Evolutionary conservation across 352 stramenopile species (phyloP).

Genomic region (Globisporangium iwayamae): DNA sequence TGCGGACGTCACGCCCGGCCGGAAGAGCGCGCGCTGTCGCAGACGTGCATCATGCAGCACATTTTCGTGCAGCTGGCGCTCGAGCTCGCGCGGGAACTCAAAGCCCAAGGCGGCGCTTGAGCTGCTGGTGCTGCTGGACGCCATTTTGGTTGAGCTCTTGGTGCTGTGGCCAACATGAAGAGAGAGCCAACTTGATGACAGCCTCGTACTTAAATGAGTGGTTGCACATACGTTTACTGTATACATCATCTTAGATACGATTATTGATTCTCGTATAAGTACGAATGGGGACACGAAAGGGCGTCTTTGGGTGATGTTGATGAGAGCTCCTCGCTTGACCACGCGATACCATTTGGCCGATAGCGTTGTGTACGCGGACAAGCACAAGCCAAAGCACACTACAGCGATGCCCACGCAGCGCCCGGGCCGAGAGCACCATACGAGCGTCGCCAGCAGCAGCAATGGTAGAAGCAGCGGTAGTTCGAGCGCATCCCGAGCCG

Average conservation of each 20-base stretch:
- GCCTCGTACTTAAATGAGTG: slow-evolving; percentile 4
- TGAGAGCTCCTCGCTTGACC: background rate
- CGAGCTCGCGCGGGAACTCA: slow-evolving; percentile 54
- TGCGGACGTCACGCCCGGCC: slow-evolving; percentile 37
- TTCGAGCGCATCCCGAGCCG: background rate
- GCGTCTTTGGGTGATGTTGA: background rate
- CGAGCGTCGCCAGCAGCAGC: background rate
- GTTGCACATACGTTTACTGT: background rate
- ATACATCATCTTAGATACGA: background rate
- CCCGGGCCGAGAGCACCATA: background rate
- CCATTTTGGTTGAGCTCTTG: background rate
- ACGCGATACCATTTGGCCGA: background rate
- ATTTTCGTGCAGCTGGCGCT: slow-evolving; percentile 45
- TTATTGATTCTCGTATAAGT: background rate
- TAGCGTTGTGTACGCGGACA: background rate
- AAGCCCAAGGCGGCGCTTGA: slow-evolving; percentile 31
- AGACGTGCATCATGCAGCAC: slow-evolving; percentile 23
- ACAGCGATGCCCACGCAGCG: slow-evolving; percentile 1
- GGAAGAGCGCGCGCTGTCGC: slow-evolving; percentile 40
- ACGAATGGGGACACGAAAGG: slow-evolving; percentile 10
- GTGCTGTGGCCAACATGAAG: background rate
- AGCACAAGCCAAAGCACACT: background rate
- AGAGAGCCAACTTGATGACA: background rate
- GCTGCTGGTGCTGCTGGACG: background rate
- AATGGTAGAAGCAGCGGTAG: background rate